Percentiles rank a stretch among this genome's conserved stretches.
Conservation (phyloP, 208 protist genomes). For the Leishmania gerbilli region DNA sequence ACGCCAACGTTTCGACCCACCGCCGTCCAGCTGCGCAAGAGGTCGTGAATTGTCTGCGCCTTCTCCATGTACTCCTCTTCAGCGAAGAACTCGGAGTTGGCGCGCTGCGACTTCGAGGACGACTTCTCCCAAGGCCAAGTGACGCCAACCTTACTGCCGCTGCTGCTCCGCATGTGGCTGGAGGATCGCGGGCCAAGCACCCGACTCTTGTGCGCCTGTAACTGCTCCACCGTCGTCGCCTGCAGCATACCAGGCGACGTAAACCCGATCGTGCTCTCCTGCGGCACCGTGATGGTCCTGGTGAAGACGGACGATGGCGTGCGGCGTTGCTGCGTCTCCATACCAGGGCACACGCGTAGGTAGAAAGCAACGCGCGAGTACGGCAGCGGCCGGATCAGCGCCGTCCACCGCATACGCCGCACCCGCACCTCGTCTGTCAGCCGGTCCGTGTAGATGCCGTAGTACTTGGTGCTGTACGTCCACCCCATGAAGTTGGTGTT, state of each 20-base stretch:
- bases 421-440: constrained; percentile 41
- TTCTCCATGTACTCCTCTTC: constrained; percentile 38
- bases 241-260: constrained; percentile 33
- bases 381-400: constrained; percentile 47
- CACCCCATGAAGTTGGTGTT: constrained; percentile 78
- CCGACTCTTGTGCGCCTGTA: constrained; percentile 14
- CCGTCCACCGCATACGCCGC: constrained; percentile 77
- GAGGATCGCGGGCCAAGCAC: constrained; percentile 1
- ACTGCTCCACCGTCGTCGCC: constrained; percentile 35
- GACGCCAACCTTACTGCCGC: constrained; percentile 7
- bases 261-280: constrained; percentile 32
- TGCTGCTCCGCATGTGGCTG: constrained; percentile 22
- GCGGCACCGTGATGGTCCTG: constrained; percentile 9
- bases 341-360: constrained; percentile 49
- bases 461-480: constrained; percentile 76
- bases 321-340: constrained; percentile 37
- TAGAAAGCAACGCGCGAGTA: constrained; percentile 50
- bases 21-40: constrained; percentile 34
- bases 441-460: constrained; percentile 57
- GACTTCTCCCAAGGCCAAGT: constrained; percentile 5
- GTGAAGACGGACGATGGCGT: constrained; percentile 3
- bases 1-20: constrained; percentile 43
- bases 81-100: constrained; percentile 30
- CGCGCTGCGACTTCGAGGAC: background rate
- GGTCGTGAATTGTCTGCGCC: constrained; percentile 20